A percentile compares a stretch with the other conserved stretches of the same genome.
Conservation (phyloP, 2,329 filamentous ascomycete genomes). For the Calonectria fujianensis region DNA sequence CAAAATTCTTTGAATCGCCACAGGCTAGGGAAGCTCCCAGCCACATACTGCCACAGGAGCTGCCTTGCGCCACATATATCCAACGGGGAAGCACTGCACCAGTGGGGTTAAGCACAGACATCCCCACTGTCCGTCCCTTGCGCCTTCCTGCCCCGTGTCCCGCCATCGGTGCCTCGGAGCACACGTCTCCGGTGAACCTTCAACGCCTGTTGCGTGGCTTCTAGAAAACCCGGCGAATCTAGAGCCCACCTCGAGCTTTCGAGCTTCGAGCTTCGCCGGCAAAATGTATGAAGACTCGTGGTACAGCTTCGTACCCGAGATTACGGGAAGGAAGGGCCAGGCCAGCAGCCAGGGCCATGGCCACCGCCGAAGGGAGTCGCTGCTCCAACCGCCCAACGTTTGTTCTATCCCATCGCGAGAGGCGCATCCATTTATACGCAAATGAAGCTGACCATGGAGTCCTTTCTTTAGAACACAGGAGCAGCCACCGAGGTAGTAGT, state of each 20-base stretch:
- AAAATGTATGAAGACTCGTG: conserved; percentile 89
- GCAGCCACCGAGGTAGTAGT: conserved; percentile 71
- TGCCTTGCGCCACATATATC: conserved; percentile 44
- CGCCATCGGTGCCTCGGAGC: conserved; percentile 57
- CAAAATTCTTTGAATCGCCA: conserved; percentile 54
- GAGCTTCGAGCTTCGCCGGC: conserved; percentile 46
- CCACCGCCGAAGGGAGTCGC: conserved; percentile 81
- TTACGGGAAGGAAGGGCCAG: conserved; percentile 70
- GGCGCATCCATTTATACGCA: conserved; percentile 41
- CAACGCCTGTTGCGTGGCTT: conserved; percentile 57
- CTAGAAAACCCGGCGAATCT: conserved; percentile 47
- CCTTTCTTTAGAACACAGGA: conserved; percentile 69
- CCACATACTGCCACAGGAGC: conserved; percentile 30
- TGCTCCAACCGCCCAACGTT: conserved; percentile 81
- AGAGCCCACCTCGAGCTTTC: conserved; percentile 37
- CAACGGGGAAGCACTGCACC: conserved; percentile 28
- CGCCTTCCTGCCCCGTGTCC: conserved; percentile 35
- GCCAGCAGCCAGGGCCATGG: conserved; percentile 66
- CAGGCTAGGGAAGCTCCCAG: conserved; percentile 41
- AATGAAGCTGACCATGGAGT: conserved; percentile 52
- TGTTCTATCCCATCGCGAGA: conserved; percentile 30
- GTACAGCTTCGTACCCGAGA: conserved; percentile 85
- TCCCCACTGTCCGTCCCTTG: conserved; percentile 36
- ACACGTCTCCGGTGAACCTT: conserved; percentile 54
- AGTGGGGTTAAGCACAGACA: conserved; percentile 42